Base-by-base conservation (phyloP, 176 grass and related monocot genomes). In the Saccharum officinarum region DNA sequence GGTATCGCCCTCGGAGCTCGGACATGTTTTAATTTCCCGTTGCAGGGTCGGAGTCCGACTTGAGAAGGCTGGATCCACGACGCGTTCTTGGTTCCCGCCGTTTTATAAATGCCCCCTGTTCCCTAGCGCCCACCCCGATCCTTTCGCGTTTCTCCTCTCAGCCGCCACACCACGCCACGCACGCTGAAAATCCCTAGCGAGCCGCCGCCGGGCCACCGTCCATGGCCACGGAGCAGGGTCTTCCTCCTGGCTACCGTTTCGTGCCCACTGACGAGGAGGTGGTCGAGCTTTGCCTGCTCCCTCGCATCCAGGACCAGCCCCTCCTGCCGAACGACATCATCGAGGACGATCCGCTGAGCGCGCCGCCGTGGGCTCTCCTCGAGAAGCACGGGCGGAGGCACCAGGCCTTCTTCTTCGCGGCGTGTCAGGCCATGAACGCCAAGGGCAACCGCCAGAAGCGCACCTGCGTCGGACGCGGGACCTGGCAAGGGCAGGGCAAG, bases 391-490 rank as follows among this genome's bases (percentile, higher is more conserved):
- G 69, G 10, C 38, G 39, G 39, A n/a, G 4, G 37, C 55, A 3
- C 2, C 2, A 59, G 31, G 73, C 75, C 10, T 77, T 77, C 75
- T 77, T 77, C 75, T 77, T 77, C 75, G 52, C 75, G 52, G 12
- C 20, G 18, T 34, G 31, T 1, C 52, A 16, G 12, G 54, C 54
- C 17, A 62, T 26, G 55, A 61, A 63, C 37, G 22, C 36, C 34
- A 78, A 17, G 36, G 76, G 55, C 34, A 8, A 7, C 55, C 76
- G 54, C 36, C 34, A 63, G 76, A 41, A 63, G 36, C 13, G 76
- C 7, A 41, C 34, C 55, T 63, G 76, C 76, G 57, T 1, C 6
- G 76, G 57, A 15, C 22, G 22, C 22, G 76, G 76, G 6, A 78
- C 76, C 22, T 78, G 76, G 76, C 33, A 63, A 5, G 76, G 57